These are phyloP conservation scores for Combretum micranthum DNA, from an alignment of 345 rosid species.

Conservation along the genomic window DNA sequence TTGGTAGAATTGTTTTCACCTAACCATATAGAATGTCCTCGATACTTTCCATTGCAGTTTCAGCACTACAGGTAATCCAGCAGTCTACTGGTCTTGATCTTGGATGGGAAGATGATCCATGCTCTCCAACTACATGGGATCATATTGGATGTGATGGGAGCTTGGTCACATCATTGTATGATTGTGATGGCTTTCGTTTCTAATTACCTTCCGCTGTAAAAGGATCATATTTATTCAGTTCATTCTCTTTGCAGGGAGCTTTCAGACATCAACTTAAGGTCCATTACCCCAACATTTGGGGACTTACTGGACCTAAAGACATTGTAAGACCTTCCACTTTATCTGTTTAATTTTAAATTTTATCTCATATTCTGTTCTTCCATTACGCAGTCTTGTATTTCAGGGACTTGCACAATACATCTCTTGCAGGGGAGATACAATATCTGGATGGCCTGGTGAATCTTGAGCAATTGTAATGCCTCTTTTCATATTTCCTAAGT, in stretches of 20 bases:
- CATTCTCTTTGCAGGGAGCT: conserved; percentile 47
- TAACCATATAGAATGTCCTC: conserved; percentile 6
- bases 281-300: conserved; percentile 83
- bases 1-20: not conserved
- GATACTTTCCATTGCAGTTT: conserved; percentile 42
- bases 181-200: not conserved
- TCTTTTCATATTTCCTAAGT: not conserved
- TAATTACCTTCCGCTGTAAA: not conserved
- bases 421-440: conserved; percentile 77
- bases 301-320: conserved; percentile 80
- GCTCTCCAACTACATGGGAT: conserved; percentile 71
- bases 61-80: conserved; percentile 84
- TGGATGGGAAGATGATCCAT: conserved; percentile 90
- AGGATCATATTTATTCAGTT: not conserved
- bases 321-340: conserved; percentile 40
- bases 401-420: conserved; percentile 87
- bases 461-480: conserved; percentile 64
- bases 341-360: not conserved
- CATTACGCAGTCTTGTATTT: conserved; percentile 6
- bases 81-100: conserved; percentile 70
- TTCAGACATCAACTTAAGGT: conserved; percentile 64
- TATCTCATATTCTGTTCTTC: conserved; percentile 1
- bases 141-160: conserved; percentile 70
- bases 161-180: conserved; percentile 70
- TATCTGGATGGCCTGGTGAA: conserved; percentile 71